These are phyloP conservation scores for Pyricularia grisea DNA, from an alignment of 2,329 filamentous ascomycete species.

Conservation along the genomic window DNA sequence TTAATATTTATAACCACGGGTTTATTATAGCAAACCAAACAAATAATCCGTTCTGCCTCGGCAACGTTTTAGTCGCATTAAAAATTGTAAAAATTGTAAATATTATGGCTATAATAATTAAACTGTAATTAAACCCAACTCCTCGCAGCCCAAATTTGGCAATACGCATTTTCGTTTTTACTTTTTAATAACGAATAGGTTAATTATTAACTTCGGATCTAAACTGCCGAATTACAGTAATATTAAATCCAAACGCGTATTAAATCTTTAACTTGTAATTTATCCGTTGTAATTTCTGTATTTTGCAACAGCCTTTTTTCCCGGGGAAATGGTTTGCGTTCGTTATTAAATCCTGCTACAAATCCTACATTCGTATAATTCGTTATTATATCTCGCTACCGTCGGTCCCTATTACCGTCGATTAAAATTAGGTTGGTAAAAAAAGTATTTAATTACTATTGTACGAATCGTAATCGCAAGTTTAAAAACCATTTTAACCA, in stretches of 20 bases:
- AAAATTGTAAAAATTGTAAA: conserved; percentile 86
- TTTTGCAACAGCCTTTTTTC: conserved; percentile 85
- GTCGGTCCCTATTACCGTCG: background rate
- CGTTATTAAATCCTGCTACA: conserved; percentile 47
- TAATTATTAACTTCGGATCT: background rate
- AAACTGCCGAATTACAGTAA: background rate
- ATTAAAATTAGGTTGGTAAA: background rate
- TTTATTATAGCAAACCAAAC: conserved; percentile 75
- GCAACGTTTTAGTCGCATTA: conserved; percentile 70
- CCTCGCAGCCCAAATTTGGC: conserved; percentile 93
- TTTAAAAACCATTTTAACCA: background rate
- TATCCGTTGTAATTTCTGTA: conserved; percentile 70
- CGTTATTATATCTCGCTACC: background rate
- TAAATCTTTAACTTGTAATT: conserved; percentile 77
- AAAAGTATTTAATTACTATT: background rate
- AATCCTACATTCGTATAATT: background rate
- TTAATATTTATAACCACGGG: conserved; percentile 80
- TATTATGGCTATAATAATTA: conserved; percentile 89
- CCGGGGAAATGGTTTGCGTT: conserved; percentile 81
- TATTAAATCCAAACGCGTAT: conserved; percentile 42
- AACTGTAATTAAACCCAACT: conserved; percentile 92
- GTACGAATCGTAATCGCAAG: background rate
- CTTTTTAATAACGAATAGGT: conserved; percentile 51
- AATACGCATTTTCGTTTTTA: conserved; percentile 83
- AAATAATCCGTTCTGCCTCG: conserved; percentile 69